A percentile compares a stretch with the other conserved stretches of the same genome.
These are phyloP conservation scores for Fusarium acutatum DNA, from an alignment of 2,329 filamentous ascomycete species.

Conservation along the genomic window DNA sequence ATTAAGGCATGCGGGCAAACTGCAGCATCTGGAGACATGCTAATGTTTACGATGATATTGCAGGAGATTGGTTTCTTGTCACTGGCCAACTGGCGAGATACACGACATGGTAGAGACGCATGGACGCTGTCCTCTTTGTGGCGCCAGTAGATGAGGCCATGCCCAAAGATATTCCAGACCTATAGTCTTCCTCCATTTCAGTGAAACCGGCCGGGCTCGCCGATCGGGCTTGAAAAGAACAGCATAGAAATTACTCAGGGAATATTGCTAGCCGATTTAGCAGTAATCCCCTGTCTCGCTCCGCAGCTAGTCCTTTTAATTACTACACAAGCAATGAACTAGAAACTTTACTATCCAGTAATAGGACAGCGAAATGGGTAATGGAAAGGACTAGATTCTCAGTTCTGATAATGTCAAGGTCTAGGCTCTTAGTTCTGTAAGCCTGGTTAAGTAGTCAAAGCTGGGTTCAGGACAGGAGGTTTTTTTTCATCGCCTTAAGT, in stretches of 20 bases:
- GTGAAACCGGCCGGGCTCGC: not conserved
- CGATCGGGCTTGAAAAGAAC: not conserved
- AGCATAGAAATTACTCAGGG: not conserved
- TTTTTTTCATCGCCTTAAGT: not conserved
- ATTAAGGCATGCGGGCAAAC: not conserved
- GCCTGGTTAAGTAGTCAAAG: not conserved
- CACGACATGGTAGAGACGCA: not conserved
- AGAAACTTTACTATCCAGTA: not conserved
- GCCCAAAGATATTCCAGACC: no score
- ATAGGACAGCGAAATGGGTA: not conserved
- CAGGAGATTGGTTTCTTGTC: no score
- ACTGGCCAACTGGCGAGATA: no score
- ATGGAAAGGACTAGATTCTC: not conserved
- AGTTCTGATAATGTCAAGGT: not conserved
- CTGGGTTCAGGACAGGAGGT: not conserved
- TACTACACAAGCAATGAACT: not conserved
- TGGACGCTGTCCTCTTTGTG: accelerated
- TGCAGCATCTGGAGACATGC: accelerated
- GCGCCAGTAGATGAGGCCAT: not conserved
- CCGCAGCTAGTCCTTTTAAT: not conserved
- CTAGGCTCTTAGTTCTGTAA: not conserved
- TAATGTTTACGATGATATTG: accelerated
- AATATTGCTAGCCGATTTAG: not conserved
- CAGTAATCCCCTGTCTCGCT: not conserved
- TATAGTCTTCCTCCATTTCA: not conserved